Conservation (phyloP, 805 yeast species). For the Candida montana region DNA sequence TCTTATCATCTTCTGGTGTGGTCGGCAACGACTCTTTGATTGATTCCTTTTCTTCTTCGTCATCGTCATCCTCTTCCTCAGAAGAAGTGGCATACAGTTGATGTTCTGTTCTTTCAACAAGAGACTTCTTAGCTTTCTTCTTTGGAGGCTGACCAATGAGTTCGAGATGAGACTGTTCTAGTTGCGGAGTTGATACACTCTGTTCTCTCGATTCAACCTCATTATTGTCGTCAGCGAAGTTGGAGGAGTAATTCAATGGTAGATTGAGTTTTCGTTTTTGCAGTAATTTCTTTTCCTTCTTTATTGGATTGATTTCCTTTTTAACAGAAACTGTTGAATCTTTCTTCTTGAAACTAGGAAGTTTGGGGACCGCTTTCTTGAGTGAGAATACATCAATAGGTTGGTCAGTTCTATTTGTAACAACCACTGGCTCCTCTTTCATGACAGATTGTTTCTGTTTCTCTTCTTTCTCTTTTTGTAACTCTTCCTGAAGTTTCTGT, state of each 20-base stretch:
- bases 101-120: background rate
- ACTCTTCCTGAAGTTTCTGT: background rate
- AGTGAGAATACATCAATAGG: slow-evolving; percentile 21
- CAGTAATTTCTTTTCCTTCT: slow-evolving; percentile 7
- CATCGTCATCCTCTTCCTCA: slow-evolving; percentile 25
- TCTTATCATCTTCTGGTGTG: slow-evolving; percentile 27
- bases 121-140: slow-evolving; percentile 11
- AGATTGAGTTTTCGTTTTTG: slow-evolving; percentile 17
- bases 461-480: background rate
- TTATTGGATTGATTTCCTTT: slow-evolving; percentile 4
- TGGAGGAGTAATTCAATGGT: slow-evolving; percentile 15
- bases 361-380: slow-evolving; percentile 9
- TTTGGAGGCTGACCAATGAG: slow-evolving; percentile 10
- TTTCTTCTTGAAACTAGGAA: slow-evolving; percentile 21
- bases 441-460: background rate
- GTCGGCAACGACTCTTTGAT: slow-evolving; percentile 23
- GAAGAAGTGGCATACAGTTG: slow-evolving; percentile 23
- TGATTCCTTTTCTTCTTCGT: slow-evolving; percentile 16
- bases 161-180: slow-evolving; percentile 6
- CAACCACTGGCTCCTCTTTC: background rate
- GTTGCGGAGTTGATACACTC: slow-evolving; percentile 11
- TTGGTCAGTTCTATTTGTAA: slow-evolving; percentile 3
- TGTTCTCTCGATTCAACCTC: slow-evolving; percentile 11
- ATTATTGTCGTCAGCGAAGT: slow-evolving; percentile 16
- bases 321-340: slow-evolving; percentile 18